Evolutionary conservation across 23 red algal genomes (phyloP).

Genomic region (Agarophyton chilense): DNA sequence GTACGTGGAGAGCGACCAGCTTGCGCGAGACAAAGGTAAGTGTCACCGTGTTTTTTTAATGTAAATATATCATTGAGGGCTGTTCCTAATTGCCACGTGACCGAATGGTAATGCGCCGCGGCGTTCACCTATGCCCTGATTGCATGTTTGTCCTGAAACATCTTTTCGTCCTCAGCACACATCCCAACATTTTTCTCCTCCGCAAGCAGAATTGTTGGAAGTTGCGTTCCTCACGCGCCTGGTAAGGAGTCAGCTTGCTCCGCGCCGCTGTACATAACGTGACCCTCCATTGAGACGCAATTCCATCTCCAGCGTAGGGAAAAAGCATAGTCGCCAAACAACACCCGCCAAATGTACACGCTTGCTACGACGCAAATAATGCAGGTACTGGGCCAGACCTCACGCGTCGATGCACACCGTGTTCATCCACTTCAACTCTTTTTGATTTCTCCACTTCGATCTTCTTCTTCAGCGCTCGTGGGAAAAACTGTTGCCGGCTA

Average conservation of each 20-base stretch:
- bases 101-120: background rate
- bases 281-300: no score
- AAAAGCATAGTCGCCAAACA: no score
- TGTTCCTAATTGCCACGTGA: background rate
- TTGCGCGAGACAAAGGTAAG: no score
- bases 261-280: no score
- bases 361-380: conserved; percentile 7
- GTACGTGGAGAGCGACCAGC: no score
- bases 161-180: background rate
- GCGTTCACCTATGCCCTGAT: background rate
- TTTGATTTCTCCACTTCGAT: conserved; percentile 17
- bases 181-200: background rate
- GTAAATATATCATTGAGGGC: no score
- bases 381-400: background rate
- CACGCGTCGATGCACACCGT: background rate
- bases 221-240: no score
- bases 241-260: no score
- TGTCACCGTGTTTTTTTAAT: no score
- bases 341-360: background rate
- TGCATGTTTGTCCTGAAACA: background rate
- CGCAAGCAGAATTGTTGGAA: no score
- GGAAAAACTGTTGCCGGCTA: conserved; percentile 61
- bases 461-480: conserved; percentile 42
- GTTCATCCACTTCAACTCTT: background rate
- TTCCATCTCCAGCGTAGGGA: no score